These are phyloP conservation scores for Gymnopilus junonius DNA, from an alignment of 768 basidiomycete genomes.

Conservation along the genomic window DNA sequence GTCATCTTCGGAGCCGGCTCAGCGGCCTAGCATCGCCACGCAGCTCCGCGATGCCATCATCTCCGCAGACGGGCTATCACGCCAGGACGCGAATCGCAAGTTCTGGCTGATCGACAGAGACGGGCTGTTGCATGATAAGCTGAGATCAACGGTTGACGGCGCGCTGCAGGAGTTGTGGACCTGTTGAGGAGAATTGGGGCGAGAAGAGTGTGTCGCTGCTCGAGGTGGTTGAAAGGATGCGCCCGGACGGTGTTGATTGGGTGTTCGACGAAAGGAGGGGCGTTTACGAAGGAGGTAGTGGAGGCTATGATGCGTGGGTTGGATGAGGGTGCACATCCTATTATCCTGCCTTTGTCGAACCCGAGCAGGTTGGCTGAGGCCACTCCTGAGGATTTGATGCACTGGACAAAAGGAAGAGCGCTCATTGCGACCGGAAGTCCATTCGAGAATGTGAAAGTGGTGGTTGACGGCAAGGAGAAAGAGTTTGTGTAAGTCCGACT, in stretches of 20 bases:
- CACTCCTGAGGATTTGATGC: constrained; percentile 67
- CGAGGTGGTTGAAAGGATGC: constrained; percentile 71
- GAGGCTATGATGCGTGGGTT: constrained; percentile 57
- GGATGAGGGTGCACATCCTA: constrained; percentile 69
- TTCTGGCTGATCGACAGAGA: constrained; percentile 78
- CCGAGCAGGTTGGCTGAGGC: constrained; percentile 81
- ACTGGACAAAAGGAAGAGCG: constrained; percentile 82
- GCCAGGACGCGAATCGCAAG: constrained; percentile 59
- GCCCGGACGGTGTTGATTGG: constrained; percentile 87
- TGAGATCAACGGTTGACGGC: constrained; percentile 31
- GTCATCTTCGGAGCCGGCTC: constrained; percentile 82
- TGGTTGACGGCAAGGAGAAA: constrained; percentile 62
- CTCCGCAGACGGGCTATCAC: constrained; percentile 51
- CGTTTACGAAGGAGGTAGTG: constrained; percentile 77
- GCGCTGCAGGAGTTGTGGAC: constrained; percentile 60
- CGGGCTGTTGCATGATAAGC: constrained; percentile 30
- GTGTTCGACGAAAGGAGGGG: constrained; percentile 77
- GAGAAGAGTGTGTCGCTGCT: constrained; percentile 49
- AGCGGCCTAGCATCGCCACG: constrained; percentile 78
- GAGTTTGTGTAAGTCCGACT: constrained; percentile 48
- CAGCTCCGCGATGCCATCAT: constrained; percentile 82
- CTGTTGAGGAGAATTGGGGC: constrained; percentile 43
- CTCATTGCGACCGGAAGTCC: constrained; percentile 86
- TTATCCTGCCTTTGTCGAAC: constrained; percentile 86
- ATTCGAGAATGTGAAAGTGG: constrained; percentile 73